Conservation (phyloP, 1,284 basidiomycete species). For the Leccinum pachyderme region DNA sequence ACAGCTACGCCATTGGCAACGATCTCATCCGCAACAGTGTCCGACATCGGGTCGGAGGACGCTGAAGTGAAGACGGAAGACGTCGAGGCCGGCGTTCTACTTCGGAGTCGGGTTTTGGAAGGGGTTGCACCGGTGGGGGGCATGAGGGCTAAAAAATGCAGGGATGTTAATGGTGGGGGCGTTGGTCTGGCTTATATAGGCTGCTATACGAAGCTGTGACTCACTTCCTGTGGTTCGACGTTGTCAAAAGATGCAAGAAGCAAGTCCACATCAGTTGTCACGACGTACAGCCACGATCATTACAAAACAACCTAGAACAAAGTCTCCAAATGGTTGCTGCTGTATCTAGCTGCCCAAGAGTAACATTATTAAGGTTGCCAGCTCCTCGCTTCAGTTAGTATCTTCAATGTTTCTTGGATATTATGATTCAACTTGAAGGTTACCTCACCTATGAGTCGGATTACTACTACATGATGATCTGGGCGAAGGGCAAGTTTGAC, state of each 20-base stretch:
- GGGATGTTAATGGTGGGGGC: neutral
- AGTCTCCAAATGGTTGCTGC: neutral
- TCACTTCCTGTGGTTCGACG: neutral
- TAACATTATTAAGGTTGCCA: neutral
- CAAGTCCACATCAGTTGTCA: neutral
- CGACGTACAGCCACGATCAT: neutral
- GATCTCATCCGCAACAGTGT: neutral
- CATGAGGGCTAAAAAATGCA: neutral
- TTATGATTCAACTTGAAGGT: neutral
- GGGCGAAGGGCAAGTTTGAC: neutral
- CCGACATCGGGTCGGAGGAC: neutral
- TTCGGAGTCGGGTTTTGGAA: neutral
- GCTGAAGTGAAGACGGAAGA: neutral
- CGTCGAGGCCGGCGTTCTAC: neutral
- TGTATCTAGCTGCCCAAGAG: neutral
- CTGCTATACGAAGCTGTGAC: neutral
- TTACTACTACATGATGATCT: neutral
- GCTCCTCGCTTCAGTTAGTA: neutral
- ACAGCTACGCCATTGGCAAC: conserved; percentile 20
- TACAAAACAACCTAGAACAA: neutral
- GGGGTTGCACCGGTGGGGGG: neutral
- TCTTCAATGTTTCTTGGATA: neutral
- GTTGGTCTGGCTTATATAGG: neutral
- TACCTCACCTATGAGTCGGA: neutral
- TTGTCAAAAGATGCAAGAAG: neutral